Conservation (phyloP, 495 filamentous ascomycete species). For the Aspergillus indologenus region DNA sequence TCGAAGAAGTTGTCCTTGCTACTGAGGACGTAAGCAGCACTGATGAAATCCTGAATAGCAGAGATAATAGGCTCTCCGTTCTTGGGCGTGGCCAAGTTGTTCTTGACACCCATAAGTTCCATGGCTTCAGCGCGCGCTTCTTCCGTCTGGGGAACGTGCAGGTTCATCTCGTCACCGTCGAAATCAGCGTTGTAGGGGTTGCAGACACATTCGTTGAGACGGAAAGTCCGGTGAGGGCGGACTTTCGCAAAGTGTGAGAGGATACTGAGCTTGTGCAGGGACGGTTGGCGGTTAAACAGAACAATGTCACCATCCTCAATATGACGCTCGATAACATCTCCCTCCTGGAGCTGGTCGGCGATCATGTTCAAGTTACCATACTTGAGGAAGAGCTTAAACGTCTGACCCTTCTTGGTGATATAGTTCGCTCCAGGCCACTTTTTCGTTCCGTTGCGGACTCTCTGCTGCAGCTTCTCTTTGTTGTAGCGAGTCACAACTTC, state of each 20-base stretch:
- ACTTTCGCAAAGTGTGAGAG: conserved; percentile 91
- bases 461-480: conserved; percentile 70
- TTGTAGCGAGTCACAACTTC: conserved; percentile 82
- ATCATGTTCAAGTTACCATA: conserved; percentile 64
- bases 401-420: conserved; percentile 67
- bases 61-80: conserved; percentile 98
- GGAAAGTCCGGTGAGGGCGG: conserved; percentile 92
- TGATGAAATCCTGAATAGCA: conserved; percentile 98
- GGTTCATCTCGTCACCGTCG: conserved; percentile 98
- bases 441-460: conserved; percentile 67
- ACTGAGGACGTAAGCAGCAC: conserved; percentile 84
- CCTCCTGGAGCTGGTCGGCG: conserved; percentile 69
- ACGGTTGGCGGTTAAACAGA: conserved; percentile 96
- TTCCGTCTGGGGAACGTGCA: conserved; percentile 97
- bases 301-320: conserved; percentile 95
- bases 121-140: conserved; percentile 94
- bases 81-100: conserved; percentile 92
- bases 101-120: conserved; percentile 95
- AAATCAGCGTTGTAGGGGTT: conserved; percentile 99
- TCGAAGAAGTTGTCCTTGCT: conserved; percentile 93
- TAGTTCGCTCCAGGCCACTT: conserved; percentile 86
- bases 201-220: conserved; percentile 96
- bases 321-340: conserved; percentile 91
- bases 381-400: conserved; percentile 69
- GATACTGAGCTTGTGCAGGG: conserved; percentile 96